Percentiles rank a stretch among this genome's conserved stretches.
Evolutionary conservation across 192 early-diverging fungal genomes (phyloP).

Genomic region (Helicostylum pulchrum): DNA sequence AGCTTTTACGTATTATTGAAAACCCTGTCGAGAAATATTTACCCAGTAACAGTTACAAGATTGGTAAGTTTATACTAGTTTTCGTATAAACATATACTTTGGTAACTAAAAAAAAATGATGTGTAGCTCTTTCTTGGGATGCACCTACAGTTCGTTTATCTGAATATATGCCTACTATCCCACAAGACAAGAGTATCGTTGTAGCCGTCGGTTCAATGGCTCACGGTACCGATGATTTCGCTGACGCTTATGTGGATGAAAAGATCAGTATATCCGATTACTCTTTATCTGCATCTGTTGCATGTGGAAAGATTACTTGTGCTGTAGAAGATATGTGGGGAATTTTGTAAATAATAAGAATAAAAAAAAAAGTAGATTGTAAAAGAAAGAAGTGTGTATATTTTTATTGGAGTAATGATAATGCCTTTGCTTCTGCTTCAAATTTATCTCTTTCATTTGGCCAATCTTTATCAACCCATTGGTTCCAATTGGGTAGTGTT

Average conservation of each 20-base stretch:
- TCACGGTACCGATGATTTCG: conserved; percentile 94
- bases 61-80: conserved; percentile 52
- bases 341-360: conserved; percentile 56
- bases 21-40: conserved; percentile 97
- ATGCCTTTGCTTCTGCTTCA: conserved; percentile 14
- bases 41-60: conserved; percentile 82
- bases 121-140: conserved; percentile 77
- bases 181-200: conserved; percentile 76
- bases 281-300: conserved; percentile 94
- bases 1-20: conserved; percentile 94
- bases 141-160: conserved; percentile 78
- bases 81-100: neutral
- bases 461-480: neutral
- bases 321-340: conserved; percentile 90
- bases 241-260: conserved; percentile 92
- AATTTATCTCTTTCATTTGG: neutral
- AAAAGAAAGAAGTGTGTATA: neutral
- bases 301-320: conserved; percentile 90
- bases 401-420: neutral
- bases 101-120: conserved; percentile 10
- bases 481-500: conserved; percentile 20
- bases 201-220: conserved; percentile 96
- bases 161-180: conserved; percentile 81
- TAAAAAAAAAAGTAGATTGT: neutral
- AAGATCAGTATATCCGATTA: conserved; percentile 98